Conservation (phyloP, 208 protist species). For the Novymonas esmeraldas region DNA sequence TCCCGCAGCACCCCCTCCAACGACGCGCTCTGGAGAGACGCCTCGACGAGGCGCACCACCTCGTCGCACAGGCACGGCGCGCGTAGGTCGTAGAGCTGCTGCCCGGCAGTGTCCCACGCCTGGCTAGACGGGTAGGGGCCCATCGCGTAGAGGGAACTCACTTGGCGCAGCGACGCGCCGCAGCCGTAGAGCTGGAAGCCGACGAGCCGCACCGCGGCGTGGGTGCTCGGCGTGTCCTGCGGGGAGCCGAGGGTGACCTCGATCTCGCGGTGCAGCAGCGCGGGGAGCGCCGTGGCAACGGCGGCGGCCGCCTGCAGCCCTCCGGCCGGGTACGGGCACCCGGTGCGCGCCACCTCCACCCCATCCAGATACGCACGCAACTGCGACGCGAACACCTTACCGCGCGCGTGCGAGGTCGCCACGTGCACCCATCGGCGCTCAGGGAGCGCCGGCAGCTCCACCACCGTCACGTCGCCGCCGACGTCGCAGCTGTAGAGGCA, state of each 20-base stretch:
- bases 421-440: conserved; percentile 57
- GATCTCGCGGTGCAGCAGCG: conserved; percentile 30
- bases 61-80: conserved; percentile 35
- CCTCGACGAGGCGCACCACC: conserved; percentile 35
- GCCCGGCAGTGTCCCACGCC: conserved; percentile 28
- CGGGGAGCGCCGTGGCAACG: conserved; percentile 21
- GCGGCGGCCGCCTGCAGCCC: conserved; percentile 29
- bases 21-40: conserved; percentile 15
- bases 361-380: conserved; percentile 53
- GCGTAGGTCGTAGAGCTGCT: conserved; percentile 34
- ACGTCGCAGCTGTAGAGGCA: conserved; percentile 37
- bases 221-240: conserved; percentile 17
- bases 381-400: conserved; percentile 40
- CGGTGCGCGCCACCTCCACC: conserved; percentile 29
- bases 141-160: conserved; percentile 46
- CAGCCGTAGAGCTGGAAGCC: conserved; percentile 57
- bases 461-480: conserved; percentile 21
- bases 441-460: conserved; percentile 58
- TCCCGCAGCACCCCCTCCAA: conserved; percentile 26
- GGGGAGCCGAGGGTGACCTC: conserved; percentile 46
- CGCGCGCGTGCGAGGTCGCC: conserved; percentile 37
- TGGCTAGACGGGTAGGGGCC: conserved; percentile 28
- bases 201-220: conserved; percentile 36
- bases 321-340: conserved; percentile 36
- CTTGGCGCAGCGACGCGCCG: conserved; percentile 30